phyloP scores from a whole-genome alignment of 2,329 filamentous ascomycete species.

The Pseudocercospora eumusae region DNA sequence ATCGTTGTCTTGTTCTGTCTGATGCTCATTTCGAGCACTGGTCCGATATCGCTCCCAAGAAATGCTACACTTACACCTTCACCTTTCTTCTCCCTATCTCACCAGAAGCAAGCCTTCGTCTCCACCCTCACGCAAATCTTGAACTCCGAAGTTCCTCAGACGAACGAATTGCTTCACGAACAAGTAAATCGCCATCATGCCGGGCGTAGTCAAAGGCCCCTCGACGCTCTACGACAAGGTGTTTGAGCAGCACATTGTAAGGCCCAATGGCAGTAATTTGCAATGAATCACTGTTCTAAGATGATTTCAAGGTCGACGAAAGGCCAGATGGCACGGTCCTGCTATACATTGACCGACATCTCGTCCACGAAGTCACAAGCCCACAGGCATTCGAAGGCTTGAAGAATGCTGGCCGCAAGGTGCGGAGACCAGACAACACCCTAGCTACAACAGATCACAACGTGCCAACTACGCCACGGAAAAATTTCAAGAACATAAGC shows the following conservation, averaged over 20 bases:
- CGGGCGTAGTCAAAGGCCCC: constrained; percentile 38
- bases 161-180: background rate
- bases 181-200: constrained; percentile 30
- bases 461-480: constrained; percentile 86
- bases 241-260: constrained; percentile 80
- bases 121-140: background rate
- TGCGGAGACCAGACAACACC: constrained; percentile 94
- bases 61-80: background rate
- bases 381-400: constrained; percentile 98
- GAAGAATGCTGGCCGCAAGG: constrained; percentile 80
- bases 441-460: constrained; percentile 97
- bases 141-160: background rate
- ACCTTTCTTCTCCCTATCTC: background rate
- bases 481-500: constrained; percentile 89
- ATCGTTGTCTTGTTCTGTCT: background rate
- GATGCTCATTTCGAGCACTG: background rate
- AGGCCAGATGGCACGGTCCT: constrained; percentile 89
- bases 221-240: constrained; percentile 81
- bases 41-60: background rate
- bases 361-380: constrained; percentile 98
- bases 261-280: background rate
- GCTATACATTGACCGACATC: constrained; percentile 93
- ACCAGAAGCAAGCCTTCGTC: background rate
- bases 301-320: constrained; percentile 65
- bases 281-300: constrained; percentile 11